Evolutionary conservation across 805 yeast genomes (phyloP), one percentile per base, ranked within the genome.

Genomic region (Maudiozyma barnettii): DNA sequence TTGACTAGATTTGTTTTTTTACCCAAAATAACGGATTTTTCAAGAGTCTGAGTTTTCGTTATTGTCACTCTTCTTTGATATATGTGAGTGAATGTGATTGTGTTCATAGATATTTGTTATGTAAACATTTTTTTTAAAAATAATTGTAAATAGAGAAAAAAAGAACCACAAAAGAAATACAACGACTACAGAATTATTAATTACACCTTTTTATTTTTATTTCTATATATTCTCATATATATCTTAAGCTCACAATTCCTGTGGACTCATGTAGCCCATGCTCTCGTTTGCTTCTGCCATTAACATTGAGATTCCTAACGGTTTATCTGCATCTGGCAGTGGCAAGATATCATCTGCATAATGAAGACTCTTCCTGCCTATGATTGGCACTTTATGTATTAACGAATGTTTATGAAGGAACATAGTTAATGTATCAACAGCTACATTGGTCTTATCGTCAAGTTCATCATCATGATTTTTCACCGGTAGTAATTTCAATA

Each of bases 391-490:
- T 19, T 49, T 43, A 26, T 50, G 48, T 18, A 51, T 49, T 33
- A 64, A 56, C 8, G 63, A 53, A 38, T 60, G 56, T n/a, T 54
- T 56, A 35, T 49, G 49, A 31, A 64, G 50, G 43, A 57, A 61
- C 18, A 45, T 51, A 30, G 58, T 50, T 30, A 64, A 49, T 4
- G 64, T 58, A 13, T 50, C 54, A 29, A 59, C 44, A 5, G 64
- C 60, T 2, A 54, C 53, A 39, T 52, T 57, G 38, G 55, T 58
- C 20, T 49, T 54, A n/a, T 49, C 49, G 3, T 49, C 55, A n/a
- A 26, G 30, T 26, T 12, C 30, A 26, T 26, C 30, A 6, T 12
- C 30, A 26, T 48, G 46, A 19, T 43, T 22, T 7, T 37, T 21
- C 2, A 56, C 54, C n/a, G 67, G 64, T 30, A 63, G 48, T 14